Evolutionary conservation across 371 early-diverging fungal genomes (phyloP), one percentile per base, ranked within the genome.

Genomic region (Rhizopus microsporus): DNA sequence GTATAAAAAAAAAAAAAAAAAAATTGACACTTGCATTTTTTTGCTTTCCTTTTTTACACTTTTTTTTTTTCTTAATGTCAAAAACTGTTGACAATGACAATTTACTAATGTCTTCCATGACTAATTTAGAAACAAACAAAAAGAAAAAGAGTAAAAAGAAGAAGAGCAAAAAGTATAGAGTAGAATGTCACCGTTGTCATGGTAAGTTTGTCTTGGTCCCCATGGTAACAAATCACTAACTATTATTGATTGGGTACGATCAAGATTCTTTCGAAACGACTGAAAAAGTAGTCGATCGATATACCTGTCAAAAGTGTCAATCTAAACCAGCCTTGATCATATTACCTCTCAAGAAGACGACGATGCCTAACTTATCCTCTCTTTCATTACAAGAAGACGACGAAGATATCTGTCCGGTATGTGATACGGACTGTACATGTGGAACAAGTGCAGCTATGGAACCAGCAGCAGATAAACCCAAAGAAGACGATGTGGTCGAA

Each of bases 141-240:
- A 59, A 57, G 49, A 53, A 56, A 34, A 44, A 30, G 7, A 54
- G 54, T 31, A 67, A 60, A 13, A 56, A 53, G 16, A 59, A 52
- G 50, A 54, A 56, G 64, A 30, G 10, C 59, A 37, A 59, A 59
- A 49, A 63, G 55, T 46, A 65, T 42, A 58, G 68, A 31, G 37
- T 34, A 55, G 88, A 87, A 38, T 91, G 92, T 58, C 90, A 91
- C 62, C 56, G 61, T 9, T 91, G 92, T 64, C 75, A 84, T 62
- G 82, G 80, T 57, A 70, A 55, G 34, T 29, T 0, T 2, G 33
- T 31, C 4, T 39, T 15, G 4, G 9, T 33, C 7, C 7, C 17
- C 15, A 31, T 44, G 10, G 39, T 32, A 17, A 15, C 0, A 16
- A 23, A 40, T 10, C 30, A 32, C 53, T 10, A 51, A 52, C 9